Evolutionary conservation across 805 yeast genomes (phyloP).

Genomic region (Vanderwaltozyma polyspora): DNA sequence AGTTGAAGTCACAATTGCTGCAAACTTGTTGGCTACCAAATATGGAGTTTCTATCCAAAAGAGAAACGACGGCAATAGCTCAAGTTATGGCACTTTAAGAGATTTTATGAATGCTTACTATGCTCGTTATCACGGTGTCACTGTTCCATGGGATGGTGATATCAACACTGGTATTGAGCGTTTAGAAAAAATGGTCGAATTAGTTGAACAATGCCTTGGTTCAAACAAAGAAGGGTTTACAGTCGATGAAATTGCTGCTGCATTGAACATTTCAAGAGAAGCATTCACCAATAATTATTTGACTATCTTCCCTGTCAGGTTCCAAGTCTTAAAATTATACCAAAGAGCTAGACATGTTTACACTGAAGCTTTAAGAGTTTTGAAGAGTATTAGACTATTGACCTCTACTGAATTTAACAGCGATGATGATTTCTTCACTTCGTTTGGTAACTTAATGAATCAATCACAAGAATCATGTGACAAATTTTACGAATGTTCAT

Average conservation of each 20-base stretch:
- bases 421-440: slow-evolving; percentile 27
- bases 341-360: slow-evolving; percentile 53
- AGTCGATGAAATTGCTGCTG: slow-evolving; percentile 35
- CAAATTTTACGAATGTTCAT: slow-evolving; percentile 41
- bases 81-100: slow-evolving; percentile 44
- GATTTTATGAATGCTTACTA: slow-evolving; percentile 49
- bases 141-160: slow-evolving; percentile 37
- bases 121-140: slow-evolving; percentile 14
- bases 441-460: slow-evolving; percentile 47
- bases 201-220: slow-evolving; percentile 35
- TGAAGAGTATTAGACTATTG: slow-evolving; percentile 37
- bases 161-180: slow-evolving; percentile 33
- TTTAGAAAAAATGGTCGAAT: slow-evolving; percentile 31
- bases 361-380: slow-evolving; percentile 49
- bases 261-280: slow-evolving; percentile 32
- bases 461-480: slow-evolving; percentile 47
- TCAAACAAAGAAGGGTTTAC: slow-evolving; percentile 38
- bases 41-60: slow-evolving; percentile 29
- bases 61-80: slow-evolving; percentile 10
- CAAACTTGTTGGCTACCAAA: slow-evolving; percentile 42
- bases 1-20: slow-evolving; percentile 58
- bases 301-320: slow-evolving; percentile 45
- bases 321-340: slow-evolving; percentile 42
- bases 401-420: slow-evolving; percentile 6
- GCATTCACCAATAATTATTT: slow-evolving; percentile 38